Conservation (phyloP, 1,284 basidiomycete species). For the Cutaneotrichosporon cyanovorans region DNA sequence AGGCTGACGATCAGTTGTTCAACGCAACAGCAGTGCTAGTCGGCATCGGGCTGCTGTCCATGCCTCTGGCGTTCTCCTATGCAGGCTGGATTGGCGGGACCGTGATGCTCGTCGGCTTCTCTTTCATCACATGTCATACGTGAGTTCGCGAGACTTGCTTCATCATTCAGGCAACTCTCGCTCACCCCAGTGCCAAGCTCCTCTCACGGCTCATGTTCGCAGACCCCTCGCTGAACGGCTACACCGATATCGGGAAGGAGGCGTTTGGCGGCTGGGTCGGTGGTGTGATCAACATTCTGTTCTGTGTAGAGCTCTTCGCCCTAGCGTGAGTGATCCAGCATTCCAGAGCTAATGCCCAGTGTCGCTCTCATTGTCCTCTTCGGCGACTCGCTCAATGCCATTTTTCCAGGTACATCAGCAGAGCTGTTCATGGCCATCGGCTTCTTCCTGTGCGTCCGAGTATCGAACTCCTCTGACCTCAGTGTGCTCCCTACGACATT, state of each 20-base stretch:
- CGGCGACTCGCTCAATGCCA: conserved; percentile 70
- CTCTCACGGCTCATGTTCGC: conserved; percentile 65
- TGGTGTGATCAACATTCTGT: conserved; percentile 46
- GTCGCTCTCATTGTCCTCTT: conserved; percentile 78
- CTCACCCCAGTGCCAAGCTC: conserved; percentile 62
- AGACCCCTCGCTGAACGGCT: conserved; percentile 66
- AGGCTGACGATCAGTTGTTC: conserved; percentile 62
- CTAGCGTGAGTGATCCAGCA: conserved; percentile 3
- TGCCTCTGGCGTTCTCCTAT: conserved; percentile 79
- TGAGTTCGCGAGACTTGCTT: conserved; percentile 53
- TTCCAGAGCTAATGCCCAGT: not conserved
- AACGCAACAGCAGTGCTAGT: conserved; percentile 79
- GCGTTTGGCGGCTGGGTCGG: conserved; percentile 71
- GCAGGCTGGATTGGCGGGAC: conserved; percentile 78
- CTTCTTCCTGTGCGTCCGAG: conserved; percentile 53
- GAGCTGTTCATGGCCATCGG: conserved; percentile 69
- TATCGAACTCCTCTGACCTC: conserved; percentile 1
- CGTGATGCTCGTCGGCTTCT: conserved; percentile 66
- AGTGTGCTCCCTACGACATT: conserved; percentile 76
- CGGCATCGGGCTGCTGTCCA: conserved; percentile 82
- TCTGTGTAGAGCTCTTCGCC: conserved; percentile 77
- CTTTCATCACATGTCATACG: conserved; percentile 78
- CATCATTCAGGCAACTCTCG: no score
- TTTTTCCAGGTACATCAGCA: conserved; percentile 60
- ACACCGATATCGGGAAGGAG: conserved; percentile 79